These are phyloP conservation scores for Centella asiatica DNA, from an alignment of 129 eudicot genomes.

Conservation along the genomic window DNA sequence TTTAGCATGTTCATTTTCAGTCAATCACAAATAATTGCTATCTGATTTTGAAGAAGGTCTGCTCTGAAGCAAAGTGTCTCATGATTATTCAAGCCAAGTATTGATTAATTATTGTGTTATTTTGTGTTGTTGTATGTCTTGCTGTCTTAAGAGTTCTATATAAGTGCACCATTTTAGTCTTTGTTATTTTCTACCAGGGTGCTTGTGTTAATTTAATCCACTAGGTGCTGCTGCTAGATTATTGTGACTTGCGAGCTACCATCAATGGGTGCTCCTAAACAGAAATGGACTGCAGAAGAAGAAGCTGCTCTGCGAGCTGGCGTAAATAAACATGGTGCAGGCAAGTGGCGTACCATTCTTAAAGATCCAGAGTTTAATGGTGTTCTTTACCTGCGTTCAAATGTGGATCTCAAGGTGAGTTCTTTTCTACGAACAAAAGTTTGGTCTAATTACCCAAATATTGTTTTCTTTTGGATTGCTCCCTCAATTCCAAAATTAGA, in stretches of 20 bases:
- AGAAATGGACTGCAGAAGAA: constrained; percentile 96
- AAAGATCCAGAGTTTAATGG: constrained; percentile 92
- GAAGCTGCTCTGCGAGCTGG: constrained; percentile 98
- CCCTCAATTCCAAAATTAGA: too few species aligned
- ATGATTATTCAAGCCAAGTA: background rate
- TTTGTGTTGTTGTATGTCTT: background rate
- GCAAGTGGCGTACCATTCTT: constrained; percentile 97
- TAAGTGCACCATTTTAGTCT: background rate
- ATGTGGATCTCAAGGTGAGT: constrained; percentile 98
- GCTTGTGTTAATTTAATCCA: background rate
- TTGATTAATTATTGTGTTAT: background rate
- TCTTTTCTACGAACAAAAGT: too few species aligned
- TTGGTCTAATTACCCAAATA: too few species aligned
- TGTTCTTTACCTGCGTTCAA: constrained; percentile 72
- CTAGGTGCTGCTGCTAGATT: constrained; percentile 9
- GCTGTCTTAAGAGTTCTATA: background rate
- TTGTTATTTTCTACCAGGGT: background rate
- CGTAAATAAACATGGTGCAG: constrained; percentile 89
- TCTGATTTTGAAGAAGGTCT: background rate
- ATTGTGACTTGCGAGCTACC: background rate
- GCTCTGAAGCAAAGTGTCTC: background rate
- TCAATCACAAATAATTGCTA: too few species aligned
- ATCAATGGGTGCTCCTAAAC: constrained; percentile 72
- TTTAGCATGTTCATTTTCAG: too few species aligned
- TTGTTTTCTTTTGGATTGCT: too few species aligned